A percentile compares a stretch with the other conserved stretches of the same genome.
These are phyloP conservation scores for Pugionium cornutum DNA, from an alignment of 345 rosid genomes.

Conservation along the genomic window DNA sequence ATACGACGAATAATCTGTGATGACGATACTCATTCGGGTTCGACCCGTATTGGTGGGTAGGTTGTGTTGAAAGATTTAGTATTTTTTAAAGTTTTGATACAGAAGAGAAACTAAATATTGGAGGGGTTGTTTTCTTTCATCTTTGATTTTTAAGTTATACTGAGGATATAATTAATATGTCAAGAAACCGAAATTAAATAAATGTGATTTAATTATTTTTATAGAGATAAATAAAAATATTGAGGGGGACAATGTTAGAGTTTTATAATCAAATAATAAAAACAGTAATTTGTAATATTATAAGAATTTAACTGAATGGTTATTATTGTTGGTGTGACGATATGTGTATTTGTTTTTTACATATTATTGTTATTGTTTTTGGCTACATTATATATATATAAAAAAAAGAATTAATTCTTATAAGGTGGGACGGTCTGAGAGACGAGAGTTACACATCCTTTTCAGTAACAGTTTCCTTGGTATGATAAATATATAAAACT, in stretches of 20 bases:
- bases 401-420: too few relatives aligned
- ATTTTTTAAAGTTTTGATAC: conserved; percentile 39
- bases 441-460: background rate
- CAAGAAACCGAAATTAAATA: conserved; percentile 3
- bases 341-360: conserved; percentile 31
- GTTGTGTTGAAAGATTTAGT: conserved; percentile 21
- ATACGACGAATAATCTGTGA: conserved; percentile 31
- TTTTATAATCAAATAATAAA: conserved; percentile 9
- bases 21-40: background rate
- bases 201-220: conserved; percentile 35
- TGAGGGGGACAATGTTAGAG: conserved; percentile 29
- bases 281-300: conserved; percentile 24
- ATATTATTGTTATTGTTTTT: conserved; percentile 16
- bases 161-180: conserved; percentile 16
- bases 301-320: conserved; percentile 26
- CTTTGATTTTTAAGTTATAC: conserved; percentile 37
- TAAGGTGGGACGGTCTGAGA: background rate
- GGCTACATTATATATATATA: background rate
- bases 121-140: conserved; percentile 8
- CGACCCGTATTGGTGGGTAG: conserved; percentile 20
- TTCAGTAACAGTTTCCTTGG: background rate
- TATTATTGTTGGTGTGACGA: conserved; percentile 13
- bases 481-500: too few relatives aligned
- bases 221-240: conserved; percentile 1
- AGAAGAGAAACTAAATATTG: conserved; percentile 38